A percentile compares a stretch with the other conserved stretches of the same genome.
phyloP scores from a whole-genome alignment of 2,329 filamentous ascomycete species.

The Aureobasidium sp. region DNA sequence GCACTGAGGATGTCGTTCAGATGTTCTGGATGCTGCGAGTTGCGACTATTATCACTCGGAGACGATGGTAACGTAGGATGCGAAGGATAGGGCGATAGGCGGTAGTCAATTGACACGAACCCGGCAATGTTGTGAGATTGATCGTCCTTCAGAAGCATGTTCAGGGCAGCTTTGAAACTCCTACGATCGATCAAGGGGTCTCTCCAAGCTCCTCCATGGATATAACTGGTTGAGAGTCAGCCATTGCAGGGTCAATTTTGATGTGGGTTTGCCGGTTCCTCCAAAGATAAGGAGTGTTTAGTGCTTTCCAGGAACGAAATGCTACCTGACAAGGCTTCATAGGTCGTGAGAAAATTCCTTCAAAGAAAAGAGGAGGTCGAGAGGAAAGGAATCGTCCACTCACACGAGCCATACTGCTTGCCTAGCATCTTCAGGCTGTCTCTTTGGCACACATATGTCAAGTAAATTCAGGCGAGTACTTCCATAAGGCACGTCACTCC shows the following conservation, averaged over 20 bases:
- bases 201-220: slow-evolving; percentile 44
- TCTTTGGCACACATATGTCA: slow-evolving; percentile 33
- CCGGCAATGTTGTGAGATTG: slow-evolving; percentile 41
- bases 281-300: background rate
- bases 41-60: slow-evolving; percentile 38
- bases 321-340: background rate
- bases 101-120: slow-evolving; percentile 58
- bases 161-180: slow-evolving; percentile 29
- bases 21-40: slow-evolving; percentile 52
- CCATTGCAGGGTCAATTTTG: background rate
- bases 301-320: background rate
- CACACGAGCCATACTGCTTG: slow-evolving; percentile 29
- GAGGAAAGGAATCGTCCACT: slow-evolving; percentile 9
- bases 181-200: slow-evolving; percentile 33
- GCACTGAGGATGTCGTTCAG: slow-evolving; percentile 48
- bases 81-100: slow-evolving; percentile 45
- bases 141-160: slow-evolving; percentile 25
- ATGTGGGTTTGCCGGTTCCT: background rate
- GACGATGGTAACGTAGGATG: slow-evolving; percentile 38
- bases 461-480: slow-evolving; percentile 32
- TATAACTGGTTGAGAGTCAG: slow-evolving; percentile 25
- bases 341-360: background rate
- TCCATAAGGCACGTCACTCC: slow-evolving; percentile 17
- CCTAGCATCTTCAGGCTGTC: slow-evolving; percentile 12
- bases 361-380: background rate